These are phyloP conservation scores for Solanum aculeatissimum DNA, from an alignment of 305 asterid species.

Conservation along the genomic window DNA sequence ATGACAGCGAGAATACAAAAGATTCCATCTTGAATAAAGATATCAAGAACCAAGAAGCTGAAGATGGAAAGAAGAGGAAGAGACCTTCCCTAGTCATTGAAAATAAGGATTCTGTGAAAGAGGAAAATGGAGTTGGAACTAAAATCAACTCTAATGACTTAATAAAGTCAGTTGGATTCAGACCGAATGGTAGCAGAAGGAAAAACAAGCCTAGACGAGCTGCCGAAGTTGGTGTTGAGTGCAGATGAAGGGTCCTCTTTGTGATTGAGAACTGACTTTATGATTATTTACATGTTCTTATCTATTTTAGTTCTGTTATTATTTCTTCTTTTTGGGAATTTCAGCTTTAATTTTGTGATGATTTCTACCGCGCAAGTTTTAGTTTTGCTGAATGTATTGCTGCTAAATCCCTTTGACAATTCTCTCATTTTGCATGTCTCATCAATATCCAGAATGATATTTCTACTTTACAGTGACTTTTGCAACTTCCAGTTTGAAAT, in stretches of 20 bases:
- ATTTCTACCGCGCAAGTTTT: not conserved
- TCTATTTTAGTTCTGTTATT: not conserved
- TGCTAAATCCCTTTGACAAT: not conserved
- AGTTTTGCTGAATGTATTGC: not conserved
- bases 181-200: conserved; percentile 65
- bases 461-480: not conserved
- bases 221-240: conserved; percentile 89
- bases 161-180: conserved; percentile 57
- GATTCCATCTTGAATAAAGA: conserved; percentile 22
- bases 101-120: conserved; percentile 26
- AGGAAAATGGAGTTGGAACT: conserved; percentile 33
- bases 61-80: conserved; percentile 72
- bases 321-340: not conserved
- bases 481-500: not conserved
- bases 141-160: conserved; percentile 21
- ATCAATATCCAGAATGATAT: not conserved
- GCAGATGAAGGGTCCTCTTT: conserved; percentile 29
- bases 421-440: not conserved
- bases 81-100: conserved; percentile 38
- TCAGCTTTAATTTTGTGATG: not conserved
- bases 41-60: conserved; percentile 20
- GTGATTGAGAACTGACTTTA: not conserved
- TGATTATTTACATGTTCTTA: not conserved
- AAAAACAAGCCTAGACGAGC: conserved; percentile 90
- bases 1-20: conserved; percentile 23